Evolutionary conservation across 2,329 filamentous ascomycete species (phyloP).

Genomic region (Zymoseptoria pseudotritici): DNA sequence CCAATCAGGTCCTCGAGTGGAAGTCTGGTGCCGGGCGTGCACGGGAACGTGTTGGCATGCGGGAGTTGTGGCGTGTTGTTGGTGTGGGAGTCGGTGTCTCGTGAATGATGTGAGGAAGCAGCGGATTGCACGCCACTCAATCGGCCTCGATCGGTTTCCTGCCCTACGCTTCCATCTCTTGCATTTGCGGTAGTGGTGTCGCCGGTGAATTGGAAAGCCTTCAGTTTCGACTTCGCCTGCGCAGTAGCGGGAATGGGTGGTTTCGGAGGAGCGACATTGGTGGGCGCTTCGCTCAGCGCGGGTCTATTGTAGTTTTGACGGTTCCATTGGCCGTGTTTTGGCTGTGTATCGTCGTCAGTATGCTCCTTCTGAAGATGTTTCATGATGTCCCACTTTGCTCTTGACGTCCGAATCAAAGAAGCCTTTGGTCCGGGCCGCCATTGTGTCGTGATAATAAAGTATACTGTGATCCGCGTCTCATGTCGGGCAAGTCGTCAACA

Average conservation of each 20-base stretch:
- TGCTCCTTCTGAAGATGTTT: neutral
- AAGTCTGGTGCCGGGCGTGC: constrained; percentile 52
- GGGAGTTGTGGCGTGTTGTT: constrained; percentile 18
- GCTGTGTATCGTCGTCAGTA: constrained; percentile 9
- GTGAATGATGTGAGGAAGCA: neutral
- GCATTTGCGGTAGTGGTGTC: constrained; percentile 22
- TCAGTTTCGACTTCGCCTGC: constrained; percentile 48
- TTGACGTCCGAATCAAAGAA: constrained; percentile 45
- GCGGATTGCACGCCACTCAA: neutral
- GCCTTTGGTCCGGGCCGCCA: constrained; percentile 38
- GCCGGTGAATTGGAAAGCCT: constrained; percentile 46
- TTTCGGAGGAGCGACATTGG: constrained; percentile 26
- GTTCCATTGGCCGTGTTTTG: constrained; percentile 22
- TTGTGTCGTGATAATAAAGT: constrained; percentile 1
- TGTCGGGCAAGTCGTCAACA: neutral
- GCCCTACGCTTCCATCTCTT: constrained; percentile 37
- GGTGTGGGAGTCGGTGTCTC: constrained; percentile 2
- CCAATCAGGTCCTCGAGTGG: constrained; percentile 55
- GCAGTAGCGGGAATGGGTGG: constrained; percentile 44
- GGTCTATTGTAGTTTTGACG: constrained; percentile 10
- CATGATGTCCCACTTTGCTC: constrained; percentile 29
- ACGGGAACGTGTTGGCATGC: constrained; percentile 39
- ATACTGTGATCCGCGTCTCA: neutral
- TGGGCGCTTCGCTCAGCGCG: constrained; percentile 16
- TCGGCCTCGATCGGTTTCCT: neutral